phyloP scores from a whole-genome alignment of 2,329 filamentous ascomycete species.

The Pezicula carpinea region DNA sequence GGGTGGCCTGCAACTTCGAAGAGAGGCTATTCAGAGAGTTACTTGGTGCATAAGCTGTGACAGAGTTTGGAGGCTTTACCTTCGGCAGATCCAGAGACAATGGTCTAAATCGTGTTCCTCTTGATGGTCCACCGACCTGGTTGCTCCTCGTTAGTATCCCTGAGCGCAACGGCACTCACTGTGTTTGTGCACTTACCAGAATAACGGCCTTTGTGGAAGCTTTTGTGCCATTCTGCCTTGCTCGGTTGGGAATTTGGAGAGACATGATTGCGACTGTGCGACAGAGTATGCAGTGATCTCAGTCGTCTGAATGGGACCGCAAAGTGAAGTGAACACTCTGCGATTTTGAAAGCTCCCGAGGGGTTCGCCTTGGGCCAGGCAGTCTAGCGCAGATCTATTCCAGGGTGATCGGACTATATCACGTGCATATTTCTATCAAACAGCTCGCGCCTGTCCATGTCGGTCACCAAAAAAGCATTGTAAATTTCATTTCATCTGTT shows the following conservation, averaged over 20 bases:
- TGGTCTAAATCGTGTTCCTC: constrained; percentile 92
- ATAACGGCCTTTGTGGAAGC: constrained; percentile 89
- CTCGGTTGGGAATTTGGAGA: constrained; percentile 38
- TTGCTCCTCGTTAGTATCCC: constrained; percentile 13
- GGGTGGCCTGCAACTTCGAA: constrained; percentile 98
- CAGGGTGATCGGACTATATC: too few relatives aligned
- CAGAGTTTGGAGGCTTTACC: constrained; percentile 44
- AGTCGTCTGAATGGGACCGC: neutral
- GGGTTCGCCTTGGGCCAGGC: too few relatives aligned
- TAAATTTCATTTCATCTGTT: too few relatives aligned
- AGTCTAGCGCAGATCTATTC: too few relatives aligned
- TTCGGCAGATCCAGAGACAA: constrained; percentile 95
- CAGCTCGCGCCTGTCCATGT: too few relatives aligned
- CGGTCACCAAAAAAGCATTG: too few relatives aligned
- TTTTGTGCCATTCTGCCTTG: constrained; percentile 41
- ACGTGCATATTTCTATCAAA: too few relatives aligned
- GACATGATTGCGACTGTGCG: constrained; percentile 30
- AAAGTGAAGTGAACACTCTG: neutral
- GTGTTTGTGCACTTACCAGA: constrained; percentile 54
- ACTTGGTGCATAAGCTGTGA: constrained; percentile 13
- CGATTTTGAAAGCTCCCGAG: too few relatives aligned
- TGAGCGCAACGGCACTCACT: constrained; percentile 4
- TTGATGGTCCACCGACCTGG: constrained; percentile 89
- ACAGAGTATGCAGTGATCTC: neutral
- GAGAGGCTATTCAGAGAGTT: constrained; percentile 60